A percentile compares a stretch with the other conserved stretches of the same genome.
These are phyloP conservation scores for Amanita thiersii DNA, from an alignment of 768 basidiomycete species.

Conservation along the genomic window DNA sequence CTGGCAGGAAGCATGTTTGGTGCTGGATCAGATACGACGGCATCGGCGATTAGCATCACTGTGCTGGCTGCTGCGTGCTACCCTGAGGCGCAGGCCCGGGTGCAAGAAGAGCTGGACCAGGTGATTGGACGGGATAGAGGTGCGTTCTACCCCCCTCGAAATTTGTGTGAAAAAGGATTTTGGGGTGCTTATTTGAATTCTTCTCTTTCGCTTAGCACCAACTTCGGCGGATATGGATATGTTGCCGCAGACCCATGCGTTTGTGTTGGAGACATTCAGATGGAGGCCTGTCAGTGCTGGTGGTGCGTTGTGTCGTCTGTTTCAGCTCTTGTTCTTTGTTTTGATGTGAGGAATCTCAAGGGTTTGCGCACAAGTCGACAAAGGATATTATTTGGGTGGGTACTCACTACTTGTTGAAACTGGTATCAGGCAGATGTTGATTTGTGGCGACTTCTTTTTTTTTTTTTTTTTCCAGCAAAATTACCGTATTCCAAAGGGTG, in stretches of 20 bases:
- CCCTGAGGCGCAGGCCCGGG: conserved; percentile 39
- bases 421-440: background rate
- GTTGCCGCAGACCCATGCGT: conserved; percentile 39
- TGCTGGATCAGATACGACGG: conserved; percentile 60
- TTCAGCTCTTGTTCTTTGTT: background rate
- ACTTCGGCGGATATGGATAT: conserved; percentile 30
- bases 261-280: conserved; percentile 40
- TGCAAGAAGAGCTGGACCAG: conserved; percentile 48
- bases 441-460: background rate
- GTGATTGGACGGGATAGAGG: conserved; percentile 41
- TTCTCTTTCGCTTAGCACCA: conserved; percentile 23
- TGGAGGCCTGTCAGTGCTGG: conserved; percentile 44
- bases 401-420: background rate
- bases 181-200: too few species aligned
- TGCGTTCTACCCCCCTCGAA: conserved; percentile 10
- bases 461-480: conserved; percentile 23
- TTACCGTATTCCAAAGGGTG: conserved; percentile 46
- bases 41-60: conserved; percentile 45
- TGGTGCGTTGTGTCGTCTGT: conserved; percentile 20
- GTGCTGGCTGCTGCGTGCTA: conserved; percentile 53
- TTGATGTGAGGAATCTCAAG: conserved; percentile 16
- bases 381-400: conserved; percentile 59
- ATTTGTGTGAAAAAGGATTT: too few species aligned
- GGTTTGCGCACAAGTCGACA: conserved; percentile 58
- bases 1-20: conserved; percentile 60